These are phyloP conservation scores for Taphrina flavorubra DNA, from an alignment of 1,139 yeast species.

Conservation along the genomic window DNA sequence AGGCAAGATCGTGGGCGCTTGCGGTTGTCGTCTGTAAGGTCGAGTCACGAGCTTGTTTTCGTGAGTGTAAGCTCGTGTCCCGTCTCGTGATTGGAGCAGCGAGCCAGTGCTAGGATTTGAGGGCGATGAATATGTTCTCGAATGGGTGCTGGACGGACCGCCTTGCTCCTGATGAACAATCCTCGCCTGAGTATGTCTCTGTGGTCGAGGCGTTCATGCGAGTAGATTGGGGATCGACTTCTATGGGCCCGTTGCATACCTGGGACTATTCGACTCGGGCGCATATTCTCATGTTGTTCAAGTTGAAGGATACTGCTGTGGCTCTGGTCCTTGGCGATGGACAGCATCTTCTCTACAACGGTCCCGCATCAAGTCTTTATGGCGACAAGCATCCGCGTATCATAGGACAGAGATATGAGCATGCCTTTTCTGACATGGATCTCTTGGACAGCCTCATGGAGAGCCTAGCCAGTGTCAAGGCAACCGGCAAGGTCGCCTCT, in stretches of 20 bases:
- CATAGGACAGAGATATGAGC: constrained; percentile 8
- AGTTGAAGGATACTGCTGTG: neutral
- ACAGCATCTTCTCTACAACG: neutral
- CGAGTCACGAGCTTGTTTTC: too few relatives aligned
- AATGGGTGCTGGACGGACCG: constrained; percentile 9
- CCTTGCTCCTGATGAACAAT: neutral
- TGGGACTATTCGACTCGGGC: constrained; percentile 19
- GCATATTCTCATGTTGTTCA: neutral
- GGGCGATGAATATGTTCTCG: neutral
- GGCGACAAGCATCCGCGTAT: constrained; percentile 13
- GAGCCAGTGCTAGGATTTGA: neutral
- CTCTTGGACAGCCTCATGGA: neutral
- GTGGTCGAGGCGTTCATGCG: constrained; percentile 11
- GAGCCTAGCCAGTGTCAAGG: neutral
- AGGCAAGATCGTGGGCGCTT: neutral
- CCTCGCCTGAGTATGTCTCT: neutral
- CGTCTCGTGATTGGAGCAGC: neutral
- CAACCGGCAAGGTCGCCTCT: neutral
- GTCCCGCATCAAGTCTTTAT: neutral
- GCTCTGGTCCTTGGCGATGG: constrained; percentile 6
- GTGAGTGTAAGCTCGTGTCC: neutral
- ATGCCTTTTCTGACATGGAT: constrained; percentile 2
- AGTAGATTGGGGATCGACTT: constrained; percentile 18
- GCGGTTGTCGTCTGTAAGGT: too few relatives aligned
- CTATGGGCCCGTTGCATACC: constrained; percentile 7